These are phyloP conservation scores for Angophora floribunda DNA, from an alignment of 345 rosid genomes.

Conservation along the genomic window DNA sequence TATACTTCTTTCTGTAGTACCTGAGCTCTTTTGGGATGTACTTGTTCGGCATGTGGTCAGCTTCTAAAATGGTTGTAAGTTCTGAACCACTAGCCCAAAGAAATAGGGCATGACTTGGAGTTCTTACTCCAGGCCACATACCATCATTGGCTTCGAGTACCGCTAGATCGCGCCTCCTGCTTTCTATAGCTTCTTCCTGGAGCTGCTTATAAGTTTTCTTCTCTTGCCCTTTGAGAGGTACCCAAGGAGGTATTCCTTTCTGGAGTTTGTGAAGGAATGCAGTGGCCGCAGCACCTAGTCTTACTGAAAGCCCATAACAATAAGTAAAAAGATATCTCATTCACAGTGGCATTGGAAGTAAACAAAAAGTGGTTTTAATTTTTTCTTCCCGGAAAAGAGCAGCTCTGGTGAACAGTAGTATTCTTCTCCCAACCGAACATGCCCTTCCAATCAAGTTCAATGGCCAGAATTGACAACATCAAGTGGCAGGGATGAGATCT, in stretches of 20 bases:
- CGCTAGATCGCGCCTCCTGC: constrained; percentile 74
- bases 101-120: constrained; percentile 80
- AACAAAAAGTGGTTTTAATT: not conserved
- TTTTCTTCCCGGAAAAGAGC: not conserved
- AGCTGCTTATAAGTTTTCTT: constrained; percentile 68
- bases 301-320: constrained; percentile 35
- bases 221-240: constrained; percentile 71
- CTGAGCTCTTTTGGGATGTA: constrained; percentile 80
- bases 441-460: not conserved
- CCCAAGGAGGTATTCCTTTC: constrained; percentile 88
- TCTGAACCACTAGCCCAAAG: constrained; percentile 97
- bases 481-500: not conserved
- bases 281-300: constrained; percentile 85
- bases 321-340: not conserved
- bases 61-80: constrained; percentile 58
- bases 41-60: constrained; percentile 93
- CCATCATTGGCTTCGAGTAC: constrained; percentile 84
- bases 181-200: constrained; percentile 78
- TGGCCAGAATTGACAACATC: not conserved
- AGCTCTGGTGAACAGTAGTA: not conserved
- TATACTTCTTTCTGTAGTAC: constrained; percentile 9
- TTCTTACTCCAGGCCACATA: constrained; percentile 85
- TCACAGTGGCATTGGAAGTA: not conserved
- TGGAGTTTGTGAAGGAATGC: constrained; percentile 79
- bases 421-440: not conserved